Conservation (phyloP, 1,139 yeast species). For the Oligophagozyma castellii region DNA sequence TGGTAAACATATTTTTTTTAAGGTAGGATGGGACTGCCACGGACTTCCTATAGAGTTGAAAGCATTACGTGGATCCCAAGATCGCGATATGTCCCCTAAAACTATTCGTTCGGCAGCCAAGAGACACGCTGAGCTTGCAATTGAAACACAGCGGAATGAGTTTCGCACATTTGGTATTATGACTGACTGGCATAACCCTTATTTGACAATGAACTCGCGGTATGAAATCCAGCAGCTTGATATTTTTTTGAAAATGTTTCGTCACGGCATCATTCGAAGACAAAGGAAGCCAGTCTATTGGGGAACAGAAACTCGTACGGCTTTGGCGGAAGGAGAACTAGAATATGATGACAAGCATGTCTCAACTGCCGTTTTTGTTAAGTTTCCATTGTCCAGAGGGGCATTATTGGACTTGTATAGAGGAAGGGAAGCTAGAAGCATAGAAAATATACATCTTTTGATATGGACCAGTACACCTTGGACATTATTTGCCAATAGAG, state of each 20-base stretch:
- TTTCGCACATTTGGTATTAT: constrained; percentile 64
- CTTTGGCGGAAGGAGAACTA: constrained; percentile 90
- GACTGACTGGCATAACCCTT: constrained; percentile 67
- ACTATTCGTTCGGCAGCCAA: constrained; percentile 51
- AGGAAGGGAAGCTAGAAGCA: constrained; percentile 5
- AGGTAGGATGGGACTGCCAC: constrained; percentile 99
- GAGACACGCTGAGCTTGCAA: constrained; percentile 52
- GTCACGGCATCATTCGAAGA: constrained; percentile 57
- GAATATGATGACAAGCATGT: constrained; percentile 67
- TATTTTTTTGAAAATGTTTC: constrained; percentile 54
- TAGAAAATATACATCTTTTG: constrained; percentile 19
- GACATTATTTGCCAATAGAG: constrained; percentile 84
- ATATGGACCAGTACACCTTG: constrained; percentile 99
- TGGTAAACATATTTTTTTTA: constrained; percentile 51
- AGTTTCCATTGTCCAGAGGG: constrained; percentile 39
- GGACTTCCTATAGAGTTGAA: constrained; percentile 92
- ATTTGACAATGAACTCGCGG: constrained; percentile 54
- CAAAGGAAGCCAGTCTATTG: constrained; percentile 93
- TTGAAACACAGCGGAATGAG: constrained; percentile 45
- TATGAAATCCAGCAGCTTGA: constrained; percentile 66
- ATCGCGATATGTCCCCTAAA: constrained; percentile 18
- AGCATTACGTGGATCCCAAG: constrained; percentile 36
- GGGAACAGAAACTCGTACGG: constrained; percentile 92
- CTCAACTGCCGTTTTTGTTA: constrained; percentile 59
- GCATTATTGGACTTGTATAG: constrained; percentile 1